phyloP scores from a whole-genome alignment of 192 early-diverging fungal species.

The Umbelopsis vinacea region DNA sequence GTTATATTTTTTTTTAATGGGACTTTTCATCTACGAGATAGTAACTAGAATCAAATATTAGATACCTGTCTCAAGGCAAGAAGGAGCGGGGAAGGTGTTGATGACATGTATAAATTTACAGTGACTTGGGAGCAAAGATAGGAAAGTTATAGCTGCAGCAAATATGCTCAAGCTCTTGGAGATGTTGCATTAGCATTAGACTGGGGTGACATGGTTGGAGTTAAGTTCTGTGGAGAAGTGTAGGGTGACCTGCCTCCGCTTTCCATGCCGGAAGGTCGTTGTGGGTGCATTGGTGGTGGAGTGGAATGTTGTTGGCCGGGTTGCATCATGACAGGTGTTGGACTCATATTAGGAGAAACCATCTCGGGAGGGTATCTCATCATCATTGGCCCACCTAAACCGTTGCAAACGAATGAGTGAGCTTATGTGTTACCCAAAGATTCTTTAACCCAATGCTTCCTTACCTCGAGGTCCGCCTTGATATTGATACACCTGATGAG shows the following conservation, averaged over 20 bases:
- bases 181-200: neutral
- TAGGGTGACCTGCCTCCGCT: conserved; percentile 10
- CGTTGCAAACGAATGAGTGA: neutral
- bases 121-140: conserved; percentile 4
- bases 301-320: conserved; percentile 12
- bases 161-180: neutral
- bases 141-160: neutral
- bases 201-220: conserved; percentile 9
- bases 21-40: neutral
- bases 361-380: conserved; percentile 61
- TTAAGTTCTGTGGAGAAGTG: conserved; percentile 9
- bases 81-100: neutral
- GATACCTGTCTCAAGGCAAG: too few relatives aligned
- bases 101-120: conserved; percentile 16
- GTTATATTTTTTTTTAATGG: neutral
- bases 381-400: conserved; percentile 52
- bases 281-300: conserved; percentile 15
- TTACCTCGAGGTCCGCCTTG: conserved; percentile 51
- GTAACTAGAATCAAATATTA: too few relatives aligned
- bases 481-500: conserved; percentile 54
- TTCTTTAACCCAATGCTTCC: neutral
- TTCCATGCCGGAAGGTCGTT: conserved; percentile 3
- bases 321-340: conserved; percentile 51
- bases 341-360: conserved; percentile 45
- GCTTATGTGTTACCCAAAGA: neutral